Percentiles rank a stretch among this genome's conserved stretches.
phyloP scores from a whole-genome alignment of 768 basidiomycete species.

The Termitomyces heimii region DNA sequence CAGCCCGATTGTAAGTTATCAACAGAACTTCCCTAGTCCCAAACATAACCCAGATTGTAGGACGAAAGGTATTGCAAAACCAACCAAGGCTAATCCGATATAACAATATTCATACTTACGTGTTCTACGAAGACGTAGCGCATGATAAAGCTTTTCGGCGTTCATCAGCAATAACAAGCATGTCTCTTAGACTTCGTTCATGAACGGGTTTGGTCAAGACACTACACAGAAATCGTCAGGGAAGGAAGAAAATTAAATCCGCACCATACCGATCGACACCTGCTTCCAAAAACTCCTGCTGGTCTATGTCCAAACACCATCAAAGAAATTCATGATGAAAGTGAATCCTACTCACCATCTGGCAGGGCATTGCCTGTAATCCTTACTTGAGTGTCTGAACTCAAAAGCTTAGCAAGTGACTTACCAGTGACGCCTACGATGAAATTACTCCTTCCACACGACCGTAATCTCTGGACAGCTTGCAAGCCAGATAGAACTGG shows the following conservation, averaged over 20 bases:
- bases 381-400: not conserved
- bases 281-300: constrained; percentile 69
- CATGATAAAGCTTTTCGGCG: constrained; percentile 30
- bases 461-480: constrained; percentile 57
- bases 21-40: not conserved
- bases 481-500: constrained; percentile 72
- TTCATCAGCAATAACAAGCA: constrained; percentile 39
- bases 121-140: constrained; percentile 7
- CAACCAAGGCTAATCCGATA: not conserved
- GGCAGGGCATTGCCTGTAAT: constrained; percentile 46
- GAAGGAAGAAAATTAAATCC: not conserved
- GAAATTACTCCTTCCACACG: constrained; percentile 63
- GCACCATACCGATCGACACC: constrained; percentile 65
- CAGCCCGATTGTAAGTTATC: not conserved
- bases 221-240: constrained; percentile 26
- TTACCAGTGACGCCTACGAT: constrained; percentile 78
- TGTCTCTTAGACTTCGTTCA: constrained; percentile 45
- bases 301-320: constrained; percentile 43
- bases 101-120: not conserved
- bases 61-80: not conserved
- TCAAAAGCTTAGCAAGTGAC: constrained; percentile 5
- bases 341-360: constrained; percentile 29
- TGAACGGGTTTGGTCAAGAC: constrained; percentile 79
- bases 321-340: not conserved
- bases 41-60: not conserved